These are phyloP conservation scores for Moniliophthora roreri DNA, from an alignment of 1,284 basidiomycete species.

Conservation along the genomic window DNA sequence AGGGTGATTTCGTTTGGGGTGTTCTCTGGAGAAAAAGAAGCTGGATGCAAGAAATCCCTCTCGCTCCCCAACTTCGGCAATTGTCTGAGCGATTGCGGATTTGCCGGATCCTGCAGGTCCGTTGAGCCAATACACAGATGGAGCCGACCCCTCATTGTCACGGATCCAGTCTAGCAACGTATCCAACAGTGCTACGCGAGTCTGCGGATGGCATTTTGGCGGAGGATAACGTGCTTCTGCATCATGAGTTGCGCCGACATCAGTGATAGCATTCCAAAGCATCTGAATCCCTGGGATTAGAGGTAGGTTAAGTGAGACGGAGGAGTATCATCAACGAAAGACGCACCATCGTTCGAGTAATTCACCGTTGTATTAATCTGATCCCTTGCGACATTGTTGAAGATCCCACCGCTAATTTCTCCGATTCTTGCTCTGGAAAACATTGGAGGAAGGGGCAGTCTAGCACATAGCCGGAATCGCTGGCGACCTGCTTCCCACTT, in stretches of 20 bases:
- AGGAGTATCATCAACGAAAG: too few species aligned
- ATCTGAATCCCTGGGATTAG: too few species aligned
- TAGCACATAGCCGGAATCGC: too few species aligned
- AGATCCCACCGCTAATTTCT: too few species aligned
- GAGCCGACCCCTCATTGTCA: neutral
- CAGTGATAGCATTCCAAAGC: too few species aligned
- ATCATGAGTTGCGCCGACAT: neutral
- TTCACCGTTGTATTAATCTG: too few species aligned
- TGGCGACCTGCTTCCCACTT: too few species aligned
- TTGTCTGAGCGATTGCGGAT: constrained; percentile 18
- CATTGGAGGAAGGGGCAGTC: too few species aligned
- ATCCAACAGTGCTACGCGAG: constrained; percentile 13
- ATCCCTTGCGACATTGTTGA: too few species aligned
- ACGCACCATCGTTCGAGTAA: too few species aligned
- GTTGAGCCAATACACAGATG: constrained; percentile 15
- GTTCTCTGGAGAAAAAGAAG: constrained; percentile 17
- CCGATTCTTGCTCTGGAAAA: neutral
- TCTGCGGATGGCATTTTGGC: constrained; percentile 13
- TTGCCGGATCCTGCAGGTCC: constrained; percentile 19
- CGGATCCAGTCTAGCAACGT: constrained; percentile 14
- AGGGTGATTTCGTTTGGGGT: neutral
- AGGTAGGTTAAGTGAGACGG: too few species aligned
- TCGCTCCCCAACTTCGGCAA: constrained; percentile 11
- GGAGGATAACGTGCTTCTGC: constrained; percentile 3
- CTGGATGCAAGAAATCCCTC: constrained; percentile 11